These are phyloP conservation scores for Balamuthia mandrillaris DNA, from an alignment of 208 protist genomes.

Conservation along the genomic window DNA sequence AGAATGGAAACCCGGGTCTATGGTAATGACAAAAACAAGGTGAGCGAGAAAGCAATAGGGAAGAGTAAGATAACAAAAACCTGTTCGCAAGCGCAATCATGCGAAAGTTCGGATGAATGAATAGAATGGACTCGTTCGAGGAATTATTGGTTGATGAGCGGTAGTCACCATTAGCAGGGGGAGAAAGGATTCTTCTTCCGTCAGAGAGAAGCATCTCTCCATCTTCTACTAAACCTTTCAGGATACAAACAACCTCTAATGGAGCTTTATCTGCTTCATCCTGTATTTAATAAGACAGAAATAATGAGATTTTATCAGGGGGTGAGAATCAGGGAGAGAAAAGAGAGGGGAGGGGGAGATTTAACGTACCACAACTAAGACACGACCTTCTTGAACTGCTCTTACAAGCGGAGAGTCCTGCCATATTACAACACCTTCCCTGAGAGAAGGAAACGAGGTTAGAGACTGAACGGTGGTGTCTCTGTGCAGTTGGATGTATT, in stretches of 20 bases:
- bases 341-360: background rate
- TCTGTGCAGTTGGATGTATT: slow-evolving; percentile 93
- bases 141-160: background rate
- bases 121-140: slow-evolving; percentile 7
- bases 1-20: slow-evolving; percentile 86
- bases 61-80: background rate
- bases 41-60: background rate
- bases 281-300: background rate
- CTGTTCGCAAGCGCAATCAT: slow-evolving; percentile 62
- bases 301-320: background rate
- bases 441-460: slow-evolving; percentile 82
- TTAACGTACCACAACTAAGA: slow-evolving; percentile 79
- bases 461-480: slow-evolving; percentile 86
- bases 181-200: slow-evolving; percentile 54
- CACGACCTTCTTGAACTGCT: slow-evolving; percentile 82
- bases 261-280: slow-evolving; percentile 94
- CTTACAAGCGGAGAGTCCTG: slow-evolving; percentile 88
- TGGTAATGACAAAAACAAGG: background rate
- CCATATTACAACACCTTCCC: slow-evolving; percentile 80
- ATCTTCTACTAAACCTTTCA: slow-evolving; percentile 72
- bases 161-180: no score
- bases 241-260: slow-evolving; percentile 76
- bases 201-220: slow-evolving; percentile 70
- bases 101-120: slow-evolving; percentile 66
- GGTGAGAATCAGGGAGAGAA: background rate